Evolutionary conservation across 768 basidiomycete species (phyloP), one percentile per base, ranked within the genome.

Genomic region (Kwoniella mangroviensis): DNA sequence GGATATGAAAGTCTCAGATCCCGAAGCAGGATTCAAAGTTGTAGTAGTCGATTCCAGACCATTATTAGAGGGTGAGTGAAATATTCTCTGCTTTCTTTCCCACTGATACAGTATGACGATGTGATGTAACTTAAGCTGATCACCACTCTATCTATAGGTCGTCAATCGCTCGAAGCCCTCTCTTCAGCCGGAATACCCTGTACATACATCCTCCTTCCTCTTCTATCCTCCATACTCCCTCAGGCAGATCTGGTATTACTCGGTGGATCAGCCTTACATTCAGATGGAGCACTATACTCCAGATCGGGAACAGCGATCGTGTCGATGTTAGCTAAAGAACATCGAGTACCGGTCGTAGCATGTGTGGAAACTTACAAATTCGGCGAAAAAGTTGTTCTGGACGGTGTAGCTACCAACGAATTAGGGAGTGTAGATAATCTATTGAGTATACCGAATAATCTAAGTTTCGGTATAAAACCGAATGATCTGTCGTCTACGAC

Each of bases 291-390:
- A 2, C 92, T 98, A 2, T 96, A 91, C 81, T 92, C 94, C 12
- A 88, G 97, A 61, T 93, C 94, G 0, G 97, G 97, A 28, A 98
- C 95, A 3, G 96, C 96, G 0, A 87, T 94, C 75, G 93, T 98
- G 6, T 93, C 95, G 1, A 96, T 98, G 95, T 90, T 98, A 87
- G 92, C 93, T 1, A 93, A 92, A 82, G 88, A 89, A 57, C 88
- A 91, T 76, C 90, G 89, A 24, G 91, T 98, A 0, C 96, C 97
- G 4, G 94, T 98, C 7, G 89, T 99, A 43, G 94, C 97, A 26
- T 98, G 94, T 73, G 97, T 95, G 76, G 97, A 98, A 84, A 99
- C 97, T 4, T 98, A 98, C 85, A 99, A 99, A 83, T 98, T 95
- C 78, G 92, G 92, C 19, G 96, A 98, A 75, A 89, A 89, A 42